Conservation (phyloP, 345 rosid species). For the Jatropha curcas region DNA sequence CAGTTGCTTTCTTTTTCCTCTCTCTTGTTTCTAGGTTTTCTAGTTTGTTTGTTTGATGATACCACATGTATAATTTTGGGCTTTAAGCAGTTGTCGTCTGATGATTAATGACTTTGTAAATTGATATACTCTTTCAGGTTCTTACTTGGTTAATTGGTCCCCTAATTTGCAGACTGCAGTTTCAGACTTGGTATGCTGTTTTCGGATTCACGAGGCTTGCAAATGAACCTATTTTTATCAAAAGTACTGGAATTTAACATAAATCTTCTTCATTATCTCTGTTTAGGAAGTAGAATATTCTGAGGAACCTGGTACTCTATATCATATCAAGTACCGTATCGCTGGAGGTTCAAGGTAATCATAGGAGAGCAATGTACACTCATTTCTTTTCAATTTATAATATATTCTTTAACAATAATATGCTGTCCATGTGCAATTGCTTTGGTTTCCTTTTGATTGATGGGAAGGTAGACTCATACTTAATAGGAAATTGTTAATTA, state of each 20-base stretch:
- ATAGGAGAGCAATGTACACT: neutral
- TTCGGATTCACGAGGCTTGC: slow-evolving; percentile 22
- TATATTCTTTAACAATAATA: neutral
- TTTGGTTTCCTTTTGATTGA: neutral
- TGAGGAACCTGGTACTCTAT: slow-evolving; percentile 85
- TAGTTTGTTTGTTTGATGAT: neutral
- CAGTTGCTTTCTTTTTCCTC: neutral
- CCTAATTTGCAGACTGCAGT: slow-evolving; percentile 98
- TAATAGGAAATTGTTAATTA: neutral
- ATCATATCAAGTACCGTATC: slow-evolving; percentile 90
- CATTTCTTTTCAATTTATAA: neutral
- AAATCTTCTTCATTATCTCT: slow-evolving; percentile 13
- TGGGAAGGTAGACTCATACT: neutral
- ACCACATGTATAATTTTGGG: neutral
- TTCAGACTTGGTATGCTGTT: slow-evolving; percentile 80
- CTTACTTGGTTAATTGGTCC: slow-evolving; percentile 99
- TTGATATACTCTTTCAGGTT: slow-evolving; percentile 53
- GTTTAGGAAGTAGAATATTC: slow-evolving; percentile 96
- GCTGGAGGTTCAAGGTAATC: slow-evolving; percentile 87
- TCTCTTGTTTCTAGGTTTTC: neutral
- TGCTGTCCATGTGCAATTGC: slow-evolving; percentile 1
- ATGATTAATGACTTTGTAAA: slow-evolving; percentile 19
- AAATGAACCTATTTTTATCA: slow-evolving; percentile 8
- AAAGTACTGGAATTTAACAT: slow-evolving; percentile 9
- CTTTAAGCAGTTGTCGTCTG: neutral